Percentiles rank a stretch among this genome's conserved stretches.
Conservation (phyloP, 306 rosid species). For the Cyclanthera cordifolia region DNA sequence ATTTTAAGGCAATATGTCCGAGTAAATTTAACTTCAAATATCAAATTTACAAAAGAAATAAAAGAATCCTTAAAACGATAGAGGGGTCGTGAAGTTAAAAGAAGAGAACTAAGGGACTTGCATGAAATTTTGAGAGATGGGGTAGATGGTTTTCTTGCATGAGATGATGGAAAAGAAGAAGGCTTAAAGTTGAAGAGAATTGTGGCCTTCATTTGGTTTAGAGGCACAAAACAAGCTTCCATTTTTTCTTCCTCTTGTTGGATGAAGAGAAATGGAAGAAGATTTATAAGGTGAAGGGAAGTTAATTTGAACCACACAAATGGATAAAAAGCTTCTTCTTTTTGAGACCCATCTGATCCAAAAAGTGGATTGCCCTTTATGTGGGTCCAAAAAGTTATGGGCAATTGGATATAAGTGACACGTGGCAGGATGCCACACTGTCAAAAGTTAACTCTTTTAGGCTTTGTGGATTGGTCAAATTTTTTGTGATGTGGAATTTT, state of each 20-base stretch:
- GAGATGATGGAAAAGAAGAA: conserved; percentile 18
- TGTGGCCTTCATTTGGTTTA: conserved; percentile 22
- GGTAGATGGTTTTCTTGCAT: conserved; percentile 22
- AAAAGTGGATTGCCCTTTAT: conserved; percentile 16
- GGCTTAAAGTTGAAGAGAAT: conserved; percentile 4
- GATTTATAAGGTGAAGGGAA: background rate
- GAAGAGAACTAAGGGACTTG: conserved; percentile 23
- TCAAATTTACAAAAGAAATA: no score
- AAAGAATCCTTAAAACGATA: background rate
- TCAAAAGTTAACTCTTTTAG: conserved; percentile 3
- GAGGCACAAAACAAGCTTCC: conserved; percentile 65
- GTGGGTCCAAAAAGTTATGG: conserved; percentile 24
- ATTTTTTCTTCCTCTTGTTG: background rate
- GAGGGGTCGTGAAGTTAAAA: background rate
- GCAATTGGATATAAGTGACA: conserved; percentile 35
- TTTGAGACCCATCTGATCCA: conserved; percentile 30
- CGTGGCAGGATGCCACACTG: conserved; percentile 20
- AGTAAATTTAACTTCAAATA: no score
- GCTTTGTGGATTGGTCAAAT: background rate
- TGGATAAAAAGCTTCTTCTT: background rate
- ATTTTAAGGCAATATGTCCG: no score
- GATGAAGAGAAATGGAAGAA: background rate
- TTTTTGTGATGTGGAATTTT: conserved; percentile 4
- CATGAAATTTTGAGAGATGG: conserved; percentile 30
- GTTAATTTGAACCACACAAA: conserved; percentile 32